Evolutionary conservation across 805 yeast species (phyloP).

Genomic region (Candida coquimbonensis): DNA sequence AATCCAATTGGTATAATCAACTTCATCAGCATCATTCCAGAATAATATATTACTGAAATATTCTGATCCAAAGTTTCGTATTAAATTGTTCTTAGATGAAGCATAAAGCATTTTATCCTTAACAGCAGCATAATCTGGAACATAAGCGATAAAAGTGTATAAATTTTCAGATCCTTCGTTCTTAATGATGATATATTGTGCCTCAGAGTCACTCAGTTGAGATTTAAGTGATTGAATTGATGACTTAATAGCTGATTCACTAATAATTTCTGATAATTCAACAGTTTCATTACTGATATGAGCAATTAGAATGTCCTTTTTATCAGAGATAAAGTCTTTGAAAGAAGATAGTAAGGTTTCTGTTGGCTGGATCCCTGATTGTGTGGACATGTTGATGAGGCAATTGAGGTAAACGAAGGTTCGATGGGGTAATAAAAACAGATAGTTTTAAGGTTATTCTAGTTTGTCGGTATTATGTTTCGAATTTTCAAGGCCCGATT

Average conservation of each 20-base stretch:
- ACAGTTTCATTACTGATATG: slow-evolving; percentile 30
- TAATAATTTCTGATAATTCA: slow-evolving; percentile 27
- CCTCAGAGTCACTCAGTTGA: slow-evolving; percentile 29
- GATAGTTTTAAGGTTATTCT: too few relatives aligned
- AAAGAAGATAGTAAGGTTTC: slow-evolving; percentile 39
- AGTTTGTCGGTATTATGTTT: too few relatives aligned
- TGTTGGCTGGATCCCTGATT: slow-evolving; percentile 51
- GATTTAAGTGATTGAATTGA: slow-evolving; percentile 31
- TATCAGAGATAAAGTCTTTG: slow-evolving; percentile 30
- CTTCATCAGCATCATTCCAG: slow-evolving; percentile 28
- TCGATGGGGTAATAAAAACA: too few relatives aligned
- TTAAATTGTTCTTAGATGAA: slow-evolving; percentile 71
- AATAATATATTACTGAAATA: slow-evolving; percentile 28
- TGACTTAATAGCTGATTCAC: slow-evolving; percentile 25
- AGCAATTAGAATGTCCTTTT: slow-evolving; percentile 31
- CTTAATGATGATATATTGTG: slow-evolving; percentile 45
- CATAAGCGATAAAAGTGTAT: slow-evolving; percentile 65
- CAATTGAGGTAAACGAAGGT: too few relatives aligned
- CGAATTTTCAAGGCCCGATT: too few relatives aligned
- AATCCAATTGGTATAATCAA: slow-evolving; percentile 40
- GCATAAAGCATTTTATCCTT: slow-evolving; percentile 91
- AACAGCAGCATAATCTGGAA: slow-evolving; percentile 81
- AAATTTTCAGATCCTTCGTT: slow-evolving; percentile 21
- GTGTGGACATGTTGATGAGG: slow-evolving; percentile 45
- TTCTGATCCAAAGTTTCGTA: slow-evolving; percentile 63